Evolutionary conservation across 306 rosid species (phyloP), one percentile per base, ranked within the genome.

Genomic region (Prunus mongolica): DNA sequence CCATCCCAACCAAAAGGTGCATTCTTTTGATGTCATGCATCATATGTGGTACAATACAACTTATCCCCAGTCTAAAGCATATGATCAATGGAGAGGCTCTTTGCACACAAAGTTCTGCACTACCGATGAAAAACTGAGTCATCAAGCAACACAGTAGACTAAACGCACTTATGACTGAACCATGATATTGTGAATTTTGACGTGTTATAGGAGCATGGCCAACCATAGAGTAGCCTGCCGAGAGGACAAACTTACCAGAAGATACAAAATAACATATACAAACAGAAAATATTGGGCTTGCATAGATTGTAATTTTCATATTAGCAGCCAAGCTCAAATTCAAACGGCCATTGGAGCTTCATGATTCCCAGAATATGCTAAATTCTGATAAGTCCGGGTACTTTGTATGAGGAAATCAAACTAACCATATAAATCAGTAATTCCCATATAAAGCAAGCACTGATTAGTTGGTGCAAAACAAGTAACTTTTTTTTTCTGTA

Each of bases 11-110:
- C 22, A 8, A 63, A 22, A 41, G 18, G 38, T 52, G 12, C 18
- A 10, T 41, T 72, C 54, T 56, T 41, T 44, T 73, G 56, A 1
- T 61, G 19, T 18, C 46, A 30, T 24, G 18, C 56, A 6, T 5
- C 45, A 60, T 56, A 25, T 73, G 16, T 16, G 25, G 6, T 61
- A 13, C 10, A 15, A 63, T 30, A 63, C 46, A 30, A 55, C 38
- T 56, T 13, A 8, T 41, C 54, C 49, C 47, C 67, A 15, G 24
- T 22, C 27, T 57, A 12, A 34, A 55, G 50, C 25, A 72, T n/a
- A 72, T 22, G 67, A 14, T 55, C 76, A 38, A 72, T 72, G 65
- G n/a, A 28, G 66, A 57, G 34, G 38, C 67, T 22, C 65, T 20
- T 41, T 72, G 38, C 47, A 56, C 55, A 60, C 52, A 57, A 15